Percentiles rank a stretch among this genome's conserved stretches.
These are phyloP conservation scores for Aureobasidium sp. DNA, from an alignment of 2,329 filamentous ascomycete species.

Conservation along the genomic window DNA sequence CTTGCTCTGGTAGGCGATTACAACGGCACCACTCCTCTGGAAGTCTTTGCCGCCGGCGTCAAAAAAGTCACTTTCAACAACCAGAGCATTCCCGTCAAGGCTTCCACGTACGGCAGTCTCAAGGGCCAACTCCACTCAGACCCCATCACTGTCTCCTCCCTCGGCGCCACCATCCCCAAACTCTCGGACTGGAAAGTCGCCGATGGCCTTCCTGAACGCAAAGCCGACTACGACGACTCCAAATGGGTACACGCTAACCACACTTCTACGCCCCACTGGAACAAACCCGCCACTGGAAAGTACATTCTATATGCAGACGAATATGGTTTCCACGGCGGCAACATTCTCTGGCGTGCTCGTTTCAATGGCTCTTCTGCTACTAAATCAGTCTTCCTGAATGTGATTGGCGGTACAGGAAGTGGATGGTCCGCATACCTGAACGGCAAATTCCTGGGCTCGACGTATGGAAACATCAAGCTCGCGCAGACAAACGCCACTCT, in stretches of 20 bases:
- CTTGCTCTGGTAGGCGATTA: slow-evolving; percentile 32
- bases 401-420: slow-evolving; percentile 47
- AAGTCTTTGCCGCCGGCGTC: slow-evolving; percentile 35
- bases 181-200: slow-evolving; percentile 42
- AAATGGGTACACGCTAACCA: slow-evolving; percentile 39
- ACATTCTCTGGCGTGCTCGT: slow-evolving; percentile 37
- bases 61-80: slow-evolving; percentile 35
- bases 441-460: slow-evolving; percentile 49
- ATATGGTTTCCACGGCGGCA: slow-evolving; percentile 37
- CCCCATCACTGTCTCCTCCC: slow-evolving; percentile 23
- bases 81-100: slow-evolving; percentile 24
- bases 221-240: slow-evolving; percentile 38
- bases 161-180: slow-evolving; percentile 30
- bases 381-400: slow-evolving; percentile 36
- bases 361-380: slow-evolving; percentile 35
- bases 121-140: slow-evolving; percentile 26
- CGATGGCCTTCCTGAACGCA: slow-evolving; percentile 45
- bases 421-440: slow-evolving; percentile 56
- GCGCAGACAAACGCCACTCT: slow-evolving; percentile 37
- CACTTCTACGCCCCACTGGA: slow-evolving; percentile 30
- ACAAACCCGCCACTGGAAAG: slow-evolving; percentile 31
- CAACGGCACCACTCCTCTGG: slow-evolving; percentile 31
- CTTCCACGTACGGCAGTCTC: slow-evolving; percentile 33
- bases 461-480: slow-evolving; percentile 43
- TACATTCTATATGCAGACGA: slow-evolving; percentile 37